phyloP scores from a whole-genome alignment of 352 stramenopile genomes.

The Plasmopara viticola region DNA sequence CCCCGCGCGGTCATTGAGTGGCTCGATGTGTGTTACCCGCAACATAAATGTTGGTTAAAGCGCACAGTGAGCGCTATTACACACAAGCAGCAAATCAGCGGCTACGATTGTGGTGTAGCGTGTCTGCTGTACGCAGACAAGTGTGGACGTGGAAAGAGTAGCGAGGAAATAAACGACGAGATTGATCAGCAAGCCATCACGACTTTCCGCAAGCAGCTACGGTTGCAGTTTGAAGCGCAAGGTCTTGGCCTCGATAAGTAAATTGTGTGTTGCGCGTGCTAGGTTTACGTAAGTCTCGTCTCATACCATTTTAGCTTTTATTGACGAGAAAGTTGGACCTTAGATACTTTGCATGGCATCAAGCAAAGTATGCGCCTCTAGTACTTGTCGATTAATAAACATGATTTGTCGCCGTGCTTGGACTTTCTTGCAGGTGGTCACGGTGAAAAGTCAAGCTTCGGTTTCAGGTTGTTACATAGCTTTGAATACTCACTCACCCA shows the following conservation, averaged over 20 bases:
- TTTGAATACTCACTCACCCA: conserved; percentile 12
- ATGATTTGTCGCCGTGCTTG: no score
- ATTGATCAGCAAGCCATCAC: conserved; percentile 72
- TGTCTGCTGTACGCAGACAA: conserved; percentile 87
- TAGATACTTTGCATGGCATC: no score
- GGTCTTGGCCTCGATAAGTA: conserved; percentile 9
- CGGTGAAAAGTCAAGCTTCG: conserved; percentile 4
- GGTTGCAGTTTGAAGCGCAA: conserved; percentile 23
- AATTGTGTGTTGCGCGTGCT: not conserved
- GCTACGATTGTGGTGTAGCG: conserved; percentile 86
- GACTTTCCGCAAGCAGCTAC: conserved; percentile 50
- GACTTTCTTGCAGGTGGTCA: no score
- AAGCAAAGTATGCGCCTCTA: no score
- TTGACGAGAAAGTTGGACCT: no score
- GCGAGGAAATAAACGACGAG: conserved; percentile 50
- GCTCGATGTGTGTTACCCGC: conserved; percentile 74
- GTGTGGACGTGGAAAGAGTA: conserved; percentile 50
- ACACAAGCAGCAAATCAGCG: conserved; percentile 80
- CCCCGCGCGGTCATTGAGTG: conserved; percentile 76
- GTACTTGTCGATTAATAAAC: no score
- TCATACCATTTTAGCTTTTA: no score
- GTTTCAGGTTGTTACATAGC: conserved; percentile 25
- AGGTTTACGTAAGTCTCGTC: no score
- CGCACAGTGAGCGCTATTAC: conserved; percentile 71
- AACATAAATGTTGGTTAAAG: conserved; percentile 49